Conservation (phyloP, 306 rosid genomes). For the Senna tora region DNA sequence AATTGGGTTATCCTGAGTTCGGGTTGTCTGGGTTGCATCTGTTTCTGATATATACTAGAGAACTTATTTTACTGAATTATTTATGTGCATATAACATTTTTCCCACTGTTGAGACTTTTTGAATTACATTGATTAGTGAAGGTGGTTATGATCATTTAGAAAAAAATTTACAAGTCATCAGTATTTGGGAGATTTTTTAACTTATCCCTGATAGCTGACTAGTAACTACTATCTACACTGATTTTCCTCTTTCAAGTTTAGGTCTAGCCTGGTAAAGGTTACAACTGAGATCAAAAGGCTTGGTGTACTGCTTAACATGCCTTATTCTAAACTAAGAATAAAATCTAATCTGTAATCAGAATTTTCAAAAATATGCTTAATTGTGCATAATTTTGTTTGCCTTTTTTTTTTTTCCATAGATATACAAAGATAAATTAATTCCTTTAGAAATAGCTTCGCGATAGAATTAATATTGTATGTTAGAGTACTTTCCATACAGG, state of each 20-base stretch:
- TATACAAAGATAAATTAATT: not conserved
- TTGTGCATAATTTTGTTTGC: not conserved
- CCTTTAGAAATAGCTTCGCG: not conserved
- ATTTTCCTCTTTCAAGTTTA: not conserved
- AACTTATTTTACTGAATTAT: not conserved
- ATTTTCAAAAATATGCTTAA: not conserved
- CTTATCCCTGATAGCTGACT: no score
- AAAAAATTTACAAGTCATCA: no score
- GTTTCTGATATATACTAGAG: not conserved
- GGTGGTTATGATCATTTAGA: no score
- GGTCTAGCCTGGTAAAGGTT: not conserved
- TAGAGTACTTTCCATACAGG: not conserved
- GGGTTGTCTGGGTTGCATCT: not conserved
- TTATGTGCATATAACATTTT: not conserved
- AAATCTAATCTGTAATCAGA: not conserved
- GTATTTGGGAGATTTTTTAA: no score
- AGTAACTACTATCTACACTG: not conserved
- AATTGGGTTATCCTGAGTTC: not conserved
- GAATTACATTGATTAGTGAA: no score
- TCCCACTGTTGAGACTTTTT: no score
- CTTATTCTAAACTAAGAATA: not conserved
- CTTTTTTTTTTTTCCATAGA: not conserved
- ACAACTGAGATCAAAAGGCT: not conserved
- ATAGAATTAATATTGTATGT: not conserved
- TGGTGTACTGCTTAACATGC: conserved; percentile 11